These are phyloP conservation scores for Halophytophthora batemanensis DNA, from an alignment of 352 stramenopile genomes.

Conservation along the genomic window DNA sequence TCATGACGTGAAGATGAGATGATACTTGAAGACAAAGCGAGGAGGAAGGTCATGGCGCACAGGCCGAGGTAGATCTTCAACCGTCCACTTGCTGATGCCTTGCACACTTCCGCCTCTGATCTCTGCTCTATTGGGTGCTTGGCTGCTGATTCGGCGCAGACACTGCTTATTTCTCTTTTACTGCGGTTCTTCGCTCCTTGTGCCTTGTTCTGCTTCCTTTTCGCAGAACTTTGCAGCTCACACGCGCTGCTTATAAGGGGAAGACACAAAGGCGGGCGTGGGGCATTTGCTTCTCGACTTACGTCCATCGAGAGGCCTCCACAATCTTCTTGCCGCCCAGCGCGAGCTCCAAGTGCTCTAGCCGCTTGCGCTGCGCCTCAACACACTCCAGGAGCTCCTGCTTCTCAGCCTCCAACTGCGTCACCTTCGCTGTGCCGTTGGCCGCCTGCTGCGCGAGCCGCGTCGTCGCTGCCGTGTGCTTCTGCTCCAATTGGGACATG, in stretches of 20 bases:
- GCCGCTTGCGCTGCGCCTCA: constrained; percentile 36
- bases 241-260: constrained; percentile 20
- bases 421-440: constrained; percentile 29
- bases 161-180: constrained; percentile 8
- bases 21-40: constrained; percentile 17
- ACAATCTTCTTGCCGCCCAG: constrained; percentile 40
- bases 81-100: constrained; percentile 20
- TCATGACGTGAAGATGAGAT: constrained; percentile 1
- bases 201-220: constrained; percentile 15
- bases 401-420: constrained; percentile 48
- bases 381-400: constrained; percentile 35
- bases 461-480: constrained; percentile 38
- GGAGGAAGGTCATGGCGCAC: neutral
- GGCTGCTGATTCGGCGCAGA: constrained; percentile 18
- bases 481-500: constrained; percentile 46
- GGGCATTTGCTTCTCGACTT: constrained; percentile 14
- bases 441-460: constrained; percentile 33
- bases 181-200: constrained; percentile 8
- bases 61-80: constrained; percentile 20
- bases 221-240: constrained; percentile 22
- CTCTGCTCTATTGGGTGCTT: constrained; percentile 32
- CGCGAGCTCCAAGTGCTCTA: constrained; percentile 53
- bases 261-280: constrained; percentile 8
- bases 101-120: constrained; percentile 20
- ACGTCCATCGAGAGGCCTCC: constrained; percentile 29